Base-by-base conservation (phyloP, 306 rosid species). In the Begonia peltatifolia region DNA sequence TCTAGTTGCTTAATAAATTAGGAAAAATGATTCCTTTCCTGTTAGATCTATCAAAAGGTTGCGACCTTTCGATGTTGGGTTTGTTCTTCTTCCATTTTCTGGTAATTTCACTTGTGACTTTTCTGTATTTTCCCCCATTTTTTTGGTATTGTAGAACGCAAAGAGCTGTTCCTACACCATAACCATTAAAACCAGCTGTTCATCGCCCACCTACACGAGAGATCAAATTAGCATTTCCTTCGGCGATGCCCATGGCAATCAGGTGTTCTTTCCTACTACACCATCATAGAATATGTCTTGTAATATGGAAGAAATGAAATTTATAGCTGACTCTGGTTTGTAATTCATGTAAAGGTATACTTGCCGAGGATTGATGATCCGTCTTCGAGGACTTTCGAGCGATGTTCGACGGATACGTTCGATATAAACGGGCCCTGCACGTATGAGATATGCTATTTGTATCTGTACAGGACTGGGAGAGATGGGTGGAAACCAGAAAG, bases 241-340 rank as follows among this genome's bases (percentile, higher is more conserved):
- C 55, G 93, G 97, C 8, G 97, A 88, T 61, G 93, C 87, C 44
- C 72, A 79, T 61, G 97, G 97, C 55, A 75, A 84, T 63, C 89
- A 84, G 96, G 96, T 87, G 35, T 38, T 56, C 51, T 35, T 23
- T 36, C 44, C 9, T 12, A 25, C 43, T 48, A 38, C 50, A 51
- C 10, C 6, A 20, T 7, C 35, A 36, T 44, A 14, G 41, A 12
- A 14, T 54, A 9, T 35, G 23, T 1, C 23, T 20, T 2, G 3
- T 20, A 20, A 20, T 20, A 20, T 20, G 23, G 23, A 20, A 20
- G 23, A 20, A 20, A 20, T 20, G 23, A 20, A 20, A 20, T 20
- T 20, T 20, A 3, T 20, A 20, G 23, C 23, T 30, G 9, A 30
- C 7, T 30, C 6, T 30, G 38, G 9, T 30, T 7, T 30, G 38